Evolutionary conservation across 2,329 filamentous ascomycete genomes (phyloP).

Genomic region (Piedraia hortae): DNA sequence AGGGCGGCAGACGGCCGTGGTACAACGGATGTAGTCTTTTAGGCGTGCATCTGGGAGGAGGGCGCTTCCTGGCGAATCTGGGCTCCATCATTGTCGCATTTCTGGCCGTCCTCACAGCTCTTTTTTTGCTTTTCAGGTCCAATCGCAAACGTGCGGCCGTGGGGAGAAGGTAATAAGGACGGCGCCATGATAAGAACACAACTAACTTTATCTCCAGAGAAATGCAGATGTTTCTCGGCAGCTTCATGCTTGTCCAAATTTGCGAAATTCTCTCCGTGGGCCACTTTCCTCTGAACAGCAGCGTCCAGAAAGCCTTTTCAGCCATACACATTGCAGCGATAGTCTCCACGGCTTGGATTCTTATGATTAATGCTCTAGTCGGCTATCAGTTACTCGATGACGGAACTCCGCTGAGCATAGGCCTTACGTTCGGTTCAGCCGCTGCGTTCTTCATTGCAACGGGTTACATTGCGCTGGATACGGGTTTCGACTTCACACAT

Average conservation of each 20-base stretch:
- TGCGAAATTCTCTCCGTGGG: slow-evolving; percentile 95
- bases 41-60: slow-evolving; percentile 44
- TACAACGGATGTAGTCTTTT: slow-evolving; percentile 43
- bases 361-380: slow-evolving; percentile 74
- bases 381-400: slow-evolving; percentile 88
- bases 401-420: slow-evolving; percentile 61
- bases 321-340: slow-evolving; percentile 79
- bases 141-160: slow-evolving; percentile 83
- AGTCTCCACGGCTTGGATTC: slow-evolving; percentile 62
- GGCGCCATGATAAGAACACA: not conserved
- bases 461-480: slow-evolving; percentile 87
- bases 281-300: slow-evolving; percentile 47
- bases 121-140: slow-evolving; percentile 48
- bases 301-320: slow-evolving; percentile 54
- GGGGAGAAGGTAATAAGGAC: slow-evolving; percentile 54
- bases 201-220: slow-evolving; percentile 38
- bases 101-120: slow-evolving; percentile 41
- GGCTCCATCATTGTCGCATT: slow-evolving; percentile 72
- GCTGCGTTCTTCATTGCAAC: slow-evolving; percentile 57
- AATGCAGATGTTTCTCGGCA: slow-evolving; percentile 78
- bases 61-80: slow-evolving; percentile 46
- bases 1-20: slow-evolving; percentile 24
- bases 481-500: slow-evolving; percentile 59
- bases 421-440: slow-evolving; percentile 44
- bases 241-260: slow-evolving; percentile 66